A percentile compares a stretch with the other conserved stretches of the same genome.
These are phyloP conservation scores for Tolypocladium tundrense DNA, from an alignment of 2,329 filamentous ascomycete genomes.

Conservation along the genomic window DNA sequence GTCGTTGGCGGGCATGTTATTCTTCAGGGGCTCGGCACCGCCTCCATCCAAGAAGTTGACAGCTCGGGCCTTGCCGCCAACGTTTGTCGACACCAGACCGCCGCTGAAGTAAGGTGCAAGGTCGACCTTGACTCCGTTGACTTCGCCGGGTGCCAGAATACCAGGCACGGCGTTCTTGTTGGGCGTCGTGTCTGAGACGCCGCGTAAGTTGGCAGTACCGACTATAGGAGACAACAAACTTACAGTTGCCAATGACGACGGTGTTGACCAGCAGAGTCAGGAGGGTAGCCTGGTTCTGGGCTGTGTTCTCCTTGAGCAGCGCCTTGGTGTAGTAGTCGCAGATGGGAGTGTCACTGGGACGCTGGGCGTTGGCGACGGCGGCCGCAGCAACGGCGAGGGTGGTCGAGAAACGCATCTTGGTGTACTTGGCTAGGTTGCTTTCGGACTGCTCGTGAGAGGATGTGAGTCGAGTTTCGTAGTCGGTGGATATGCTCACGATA, in stretches of 20 bases:
- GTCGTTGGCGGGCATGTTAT: constrained; percentile 43
- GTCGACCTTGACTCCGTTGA: constrained; percentile 41
- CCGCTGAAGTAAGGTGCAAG: constrained; percentile 52
- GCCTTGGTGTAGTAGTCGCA: constrained; percentile 55
- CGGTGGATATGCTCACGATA: not conserved
- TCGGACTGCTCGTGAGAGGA: not conserved
- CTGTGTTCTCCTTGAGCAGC: constrained; percentile 48
- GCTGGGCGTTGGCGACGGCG: constrained; percentile 25
- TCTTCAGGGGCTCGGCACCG: constrained; percentile 41
- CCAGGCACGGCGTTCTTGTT: constrained; percentile 45
- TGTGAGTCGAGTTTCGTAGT: not conserved
- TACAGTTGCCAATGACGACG: constrained; percentile 53
- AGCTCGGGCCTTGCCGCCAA: constrained; percentile 32
- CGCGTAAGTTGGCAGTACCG: not conserved
- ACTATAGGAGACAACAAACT: not conserved
- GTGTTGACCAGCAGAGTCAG: constrained; percentile 51
- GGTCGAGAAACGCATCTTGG: not conserved
- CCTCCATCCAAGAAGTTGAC: constrained; percentile 54
- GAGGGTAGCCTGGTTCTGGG: constrained; percentile 44
- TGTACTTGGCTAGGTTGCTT: not conserved
- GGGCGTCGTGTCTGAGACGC: constrained; percentile 33
- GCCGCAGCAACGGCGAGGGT: constrained; percentile 10
- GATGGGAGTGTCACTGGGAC: constrained; percentile 38
- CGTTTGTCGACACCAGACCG: constrained; percentile 41
- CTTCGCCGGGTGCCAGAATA: constrained; percentile 41